Conservation (phyloP, 805 yeast genomes). For the Kurtzmaniella cleridarum region DNA sequence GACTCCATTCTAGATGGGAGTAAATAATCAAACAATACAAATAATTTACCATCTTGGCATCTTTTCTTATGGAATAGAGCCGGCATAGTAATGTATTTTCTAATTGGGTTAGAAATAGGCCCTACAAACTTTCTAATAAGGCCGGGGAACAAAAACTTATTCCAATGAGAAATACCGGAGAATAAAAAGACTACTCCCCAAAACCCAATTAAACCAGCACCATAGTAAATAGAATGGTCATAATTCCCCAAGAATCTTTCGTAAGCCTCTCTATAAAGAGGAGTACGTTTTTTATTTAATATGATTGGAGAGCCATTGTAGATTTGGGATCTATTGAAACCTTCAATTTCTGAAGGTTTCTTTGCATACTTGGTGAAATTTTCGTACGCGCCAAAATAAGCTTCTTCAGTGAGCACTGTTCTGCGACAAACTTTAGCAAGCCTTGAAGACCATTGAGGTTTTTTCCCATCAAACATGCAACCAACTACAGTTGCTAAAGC, state of each 20-base stretch:
- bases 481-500: slow-evolving; percentile 28
- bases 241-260: slow-evolving; percentile 37
- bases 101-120: slow-evolving; percentile 24
- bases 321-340: slow-evolving; percentile 16
- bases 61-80: slow-evolving; percentile 25
- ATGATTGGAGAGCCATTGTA: slow-evolving; percentile 3
- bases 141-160: slow-evolving; percentile 22
- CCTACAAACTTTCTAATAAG: slow-evolving; percentile 15
- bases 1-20: slow-evolving; percentile 39
- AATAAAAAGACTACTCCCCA: slow-evolving; percentile 25
- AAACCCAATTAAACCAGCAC: slow-evolving; percentile 22
- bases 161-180: slow-evolving; percentile 25
- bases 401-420: slow-evolving; percentile 16
- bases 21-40: slow-evolving; percentile 21
- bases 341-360: slow-evolving; percentile 12
- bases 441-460: slow-evolving; percentile 1
- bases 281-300: background rate
- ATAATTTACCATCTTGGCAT: slow-evolving; percentile 20
- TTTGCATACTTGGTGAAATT: slow-evolving; percentile 13
- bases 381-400: slow-evolving; percentile 9
- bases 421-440: slow-evolving; percentile 15
- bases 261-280: slow-evolving; percentile 13
- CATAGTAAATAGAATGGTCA: slow-evolving; percentile 41
- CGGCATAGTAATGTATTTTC: slow-evolving; percentile 35
- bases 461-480: slow-evolving; percentile 13